Evolutionary conservation across 371 early-diverging fungal genomes (phyloP).

Genomic region (Zychaea mexicana): DNA sequence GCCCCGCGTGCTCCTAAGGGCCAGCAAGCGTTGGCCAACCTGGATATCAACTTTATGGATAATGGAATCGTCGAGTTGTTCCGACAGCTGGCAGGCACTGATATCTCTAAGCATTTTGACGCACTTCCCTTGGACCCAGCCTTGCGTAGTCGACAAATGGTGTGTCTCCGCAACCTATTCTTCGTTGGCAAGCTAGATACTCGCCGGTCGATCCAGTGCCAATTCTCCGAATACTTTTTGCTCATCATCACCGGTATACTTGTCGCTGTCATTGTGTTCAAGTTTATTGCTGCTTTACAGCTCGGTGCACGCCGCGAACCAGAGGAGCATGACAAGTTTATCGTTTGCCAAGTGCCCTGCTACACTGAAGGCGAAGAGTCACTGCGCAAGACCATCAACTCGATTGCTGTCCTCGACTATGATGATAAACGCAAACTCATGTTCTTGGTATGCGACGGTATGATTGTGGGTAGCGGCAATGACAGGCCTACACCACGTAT

Average conservation of each 20-base stretch:
- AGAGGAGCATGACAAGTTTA: slow-evolving; percentile 93
- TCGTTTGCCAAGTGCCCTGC: slow-evolving; percentile 91
- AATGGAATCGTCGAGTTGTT: slow-evolving; percentile 66
- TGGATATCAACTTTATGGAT: slow-evolving; percentile 55
- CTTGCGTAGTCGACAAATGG: slow-evolving; percentile 38
- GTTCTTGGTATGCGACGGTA: slow-evolving; percentile 83
- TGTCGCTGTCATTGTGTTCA: slow-evolving; percentile 85
- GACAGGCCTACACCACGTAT: slow-evolving; percentile 97
- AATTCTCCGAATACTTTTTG: slow-evolving; percentile 84
- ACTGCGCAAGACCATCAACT: slow-evolving; percentile 90
- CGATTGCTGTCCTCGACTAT: slow-evolving; percentile 77
- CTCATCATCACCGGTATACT: slow-evolving; percentile 76
- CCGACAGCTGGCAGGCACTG: slow-evolving; percentile 61
- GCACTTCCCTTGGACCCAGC: slow-evolving; percentile 37
- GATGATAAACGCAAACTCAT: slow-evolving; percentile 91
- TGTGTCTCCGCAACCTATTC: slow-evolving; percentile 81
- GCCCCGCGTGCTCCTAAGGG: slow-evolving; percentile 46
- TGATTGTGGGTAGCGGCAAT: slow-evolving; percentile 96
- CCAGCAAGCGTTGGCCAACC: slow-evolving; percentile 51
- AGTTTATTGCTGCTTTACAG: slow-evolving; percentile 92
- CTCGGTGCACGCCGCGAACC: slow-evolving; percentile 79
- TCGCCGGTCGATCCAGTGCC: slow-evolving; percentile 76
- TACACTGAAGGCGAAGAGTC: slow-evolving; percentile 98
- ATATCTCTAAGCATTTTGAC: slow-evolving; percentile 70
- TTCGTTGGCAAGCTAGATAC: slow-evolving; percentile 86